A percentile compares a stretch with the other conserved stretches of the same genome.
These are phyloP conservation scores for Arthrobotrys sinensis DNA, from an alignment of 2,329 filamentous ascomycete species.

Conservation along the genomic window DNA sequence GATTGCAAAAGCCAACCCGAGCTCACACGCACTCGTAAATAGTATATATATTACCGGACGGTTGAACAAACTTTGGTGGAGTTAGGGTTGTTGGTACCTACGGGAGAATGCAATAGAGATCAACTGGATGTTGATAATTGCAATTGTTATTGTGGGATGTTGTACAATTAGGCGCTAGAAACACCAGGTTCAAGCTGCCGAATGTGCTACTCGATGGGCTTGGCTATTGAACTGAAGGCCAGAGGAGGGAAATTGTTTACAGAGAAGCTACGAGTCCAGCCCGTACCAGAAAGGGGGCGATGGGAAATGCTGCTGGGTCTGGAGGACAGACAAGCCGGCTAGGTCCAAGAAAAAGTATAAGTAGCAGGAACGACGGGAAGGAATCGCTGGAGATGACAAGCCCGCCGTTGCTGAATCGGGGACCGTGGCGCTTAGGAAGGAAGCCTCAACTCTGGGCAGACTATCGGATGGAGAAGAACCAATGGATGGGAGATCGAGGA, in stretches of 20 bases:
- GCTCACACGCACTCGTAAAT: not conserved
- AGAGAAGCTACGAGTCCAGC: conserved; percentile 55
- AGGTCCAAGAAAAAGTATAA: conserved; percentile 12
- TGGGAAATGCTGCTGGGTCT: conserved; percentile 6
- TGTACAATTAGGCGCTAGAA: not conserved
- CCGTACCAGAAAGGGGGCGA: conserved; percentile 31
- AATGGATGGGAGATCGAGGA: conserved; percentile 1
- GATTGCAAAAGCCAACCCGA: not conserved
- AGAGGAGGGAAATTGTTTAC: conserved; percentile 9
- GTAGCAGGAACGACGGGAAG: conserved; percentile 17
- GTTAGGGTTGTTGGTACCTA: not conserved
- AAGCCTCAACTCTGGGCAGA: conserved; percentile 40
- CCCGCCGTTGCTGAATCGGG: conserved; percentile 45
- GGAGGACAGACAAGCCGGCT: conserved; percentile 14
- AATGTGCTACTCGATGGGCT: not conserved
- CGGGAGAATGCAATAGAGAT: not conserved
- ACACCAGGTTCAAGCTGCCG: conserved; percentile 33
- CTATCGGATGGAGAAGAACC: conserved; percentile 21
- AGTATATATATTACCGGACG: not conserved
- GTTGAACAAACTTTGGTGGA: not conserved
- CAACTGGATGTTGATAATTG: not conserved
- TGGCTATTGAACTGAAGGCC: not conserved
- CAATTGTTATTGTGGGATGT: not conserved
- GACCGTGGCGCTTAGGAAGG: conserved; percentile 52
- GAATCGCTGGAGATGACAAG: conserved; percentile 39